Evolutionary conservation across 768 basidiomycete species (phyloP).

Genomic region (Leccinum barrowsii): DNA sequence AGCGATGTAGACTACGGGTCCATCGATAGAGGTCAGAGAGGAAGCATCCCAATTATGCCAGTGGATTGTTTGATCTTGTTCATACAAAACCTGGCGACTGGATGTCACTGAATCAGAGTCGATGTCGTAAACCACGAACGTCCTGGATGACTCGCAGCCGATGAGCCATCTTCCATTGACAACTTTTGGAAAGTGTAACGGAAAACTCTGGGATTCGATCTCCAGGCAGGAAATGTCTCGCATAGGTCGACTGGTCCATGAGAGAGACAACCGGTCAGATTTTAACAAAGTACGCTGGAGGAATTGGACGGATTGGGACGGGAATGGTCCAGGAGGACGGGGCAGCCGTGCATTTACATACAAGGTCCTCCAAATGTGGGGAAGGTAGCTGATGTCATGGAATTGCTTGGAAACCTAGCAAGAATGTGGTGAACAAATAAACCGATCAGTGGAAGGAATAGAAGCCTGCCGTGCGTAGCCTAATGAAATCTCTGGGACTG

Average conservation of each 20-base stretch:
- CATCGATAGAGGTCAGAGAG: neutral
- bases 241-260: neutral
- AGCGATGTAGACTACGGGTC: neutral
- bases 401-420: neutral
- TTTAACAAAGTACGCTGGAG: neutral
- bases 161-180: neutral
- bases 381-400: neutral
- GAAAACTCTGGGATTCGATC: neutral
- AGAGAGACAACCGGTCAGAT: neutral
- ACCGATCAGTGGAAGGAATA: neutral
- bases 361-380: neutral
- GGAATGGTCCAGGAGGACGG: neutral
- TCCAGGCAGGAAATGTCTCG: neutral
- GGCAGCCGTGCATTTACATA: neutral
- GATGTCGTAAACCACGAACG: neutral
- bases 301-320: neutral
- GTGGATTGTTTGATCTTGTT: neutral
- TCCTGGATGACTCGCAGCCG: neutral
- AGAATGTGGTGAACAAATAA: neutral
- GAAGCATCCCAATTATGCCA: neutral
- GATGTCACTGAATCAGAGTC: neutral
- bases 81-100: neutral
- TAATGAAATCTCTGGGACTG: neutral
- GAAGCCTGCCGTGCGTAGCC: neutral
- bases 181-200: neutral